A percentile compares a stretch with the other conserved stretches of the same genome.
Evolutionary conservation across 371 early-diverging fungal genomes (phyloP).

Genomic region (Mortierella sp.): DNA sequence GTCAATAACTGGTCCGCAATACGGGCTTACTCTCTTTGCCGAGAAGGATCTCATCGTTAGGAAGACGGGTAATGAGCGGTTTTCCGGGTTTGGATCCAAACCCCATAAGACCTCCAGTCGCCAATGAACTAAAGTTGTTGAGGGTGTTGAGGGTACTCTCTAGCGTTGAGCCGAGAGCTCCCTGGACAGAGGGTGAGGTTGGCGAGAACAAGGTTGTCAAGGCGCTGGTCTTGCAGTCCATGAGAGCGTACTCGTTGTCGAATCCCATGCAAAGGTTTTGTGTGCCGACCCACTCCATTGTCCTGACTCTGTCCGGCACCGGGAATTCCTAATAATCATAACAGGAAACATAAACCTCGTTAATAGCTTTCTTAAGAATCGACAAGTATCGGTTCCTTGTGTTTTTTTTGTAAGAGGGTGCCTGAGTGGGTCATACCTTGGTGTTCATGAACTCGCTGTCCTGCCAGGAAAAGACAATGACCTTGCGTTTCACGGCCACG

Average conservation of each 20-base stretch:
- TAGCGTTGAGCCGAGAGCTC: conserved; percentile 50
- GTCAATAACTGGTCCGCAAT: neutral
- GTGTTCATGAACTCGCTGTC: conserved; percentile 80
- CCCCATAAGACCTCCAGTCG: conserved; percentile 62
- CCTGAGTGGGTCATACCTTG: conserved; percentile 50
- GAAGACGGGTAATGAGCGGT: conserved; percentile 75
- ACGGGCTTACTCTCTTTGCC: conserved; percentile 73
- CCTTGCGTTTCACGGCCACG: conserved; percentile 77
- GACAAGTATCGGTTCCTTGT: no score
- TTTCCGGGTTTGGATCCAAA: conserved; percentile 74
- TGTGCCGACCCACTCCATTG: conserved; percentile 79
- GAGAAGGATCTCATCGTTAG: conserved; percentile 82
- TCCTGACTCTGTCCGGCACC: conserved; percentile 75
- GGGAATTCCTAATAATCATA: conserved; percentile 63
- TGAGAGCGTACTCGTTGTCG: conserved; percentile 74
- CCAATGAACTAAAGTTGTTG: conserved; percentile 39
- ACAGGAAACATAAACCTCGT: neutral
- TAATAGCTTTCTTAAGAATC: neutral
- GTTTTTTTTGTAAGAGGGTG: neutral
- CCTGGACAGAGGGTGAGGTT: conserved; percentile 38
- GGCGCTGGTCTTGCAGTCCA: conserved; percentile 73
- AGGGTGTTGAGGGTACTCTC: conserved; percentile 48
- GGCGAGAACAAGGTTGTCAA: conserved; percentile 66
- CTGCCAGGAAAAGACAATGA: conserved; percentile 83
- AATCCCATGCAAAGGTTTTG: conserved; percentile 78